Evolutionary conservation across 179 eudicot genomes (phyloP), one percentile per base, ranked within the genome.

Genomic region (Nepenthes alata): DNA sequence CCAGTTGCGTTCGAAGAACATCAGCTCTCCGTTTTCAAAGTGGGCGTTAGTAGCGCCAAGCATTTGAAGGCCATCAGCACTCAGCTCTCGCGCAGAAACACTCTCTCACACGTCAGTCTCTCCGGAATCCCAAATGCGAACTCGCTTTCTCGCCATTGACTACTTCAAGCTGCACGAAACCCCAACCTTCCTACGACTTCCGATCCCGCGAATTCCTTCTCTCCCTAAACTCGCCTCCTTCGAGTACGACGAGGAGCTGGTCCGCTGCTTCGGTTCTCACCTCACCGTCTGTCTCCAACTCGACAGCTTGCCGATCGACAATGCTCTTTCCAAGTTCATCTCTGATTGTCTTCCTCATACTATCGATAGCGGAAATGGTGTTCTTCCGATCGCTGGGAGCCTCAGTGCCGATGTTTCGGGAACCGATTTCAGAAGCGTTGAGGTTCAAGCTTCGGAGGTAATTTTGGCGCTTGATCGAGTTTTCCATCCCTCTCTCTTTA

Each of bases 151-250:
- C 59, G 71, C 75, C 37, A 35, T 74, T 36, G 80, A 77, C 49
- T 70, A 59, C 81, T 78, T 80, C 79, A 63, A 44, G 2, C n/a
- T 5, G 9, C 37, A 1, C 44, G 6, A 78, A 75, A 62, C 81
- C 78, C 75, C 80, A 76, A 68, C 67, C 2, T 85, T 88, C 76
- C 81, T 83, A 67, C 85, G 75, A 49, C 69, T 88, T 12, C 87
- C 87, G 55, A 79, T 70, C 41, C 79, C 94, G 50, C 70, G 63
- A 41, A 66, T 74, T 36, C 60, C 67, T 47, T 44, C 75, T 65
- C 65, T 55, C 9, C 61, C 41, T 11, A 41, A 34, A 7, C 85
- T 49, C 72, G 35, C 69, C 68, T 65, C 72, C 38, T 53, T 37
- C 75, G 34, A 41, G 11, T 62, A 68, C 5, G 56, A 12, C 62